Evolutionary conservation across 257 asterid species (phyloP).

Genomic region (Lithospermum erythrorhizon): DNA sequence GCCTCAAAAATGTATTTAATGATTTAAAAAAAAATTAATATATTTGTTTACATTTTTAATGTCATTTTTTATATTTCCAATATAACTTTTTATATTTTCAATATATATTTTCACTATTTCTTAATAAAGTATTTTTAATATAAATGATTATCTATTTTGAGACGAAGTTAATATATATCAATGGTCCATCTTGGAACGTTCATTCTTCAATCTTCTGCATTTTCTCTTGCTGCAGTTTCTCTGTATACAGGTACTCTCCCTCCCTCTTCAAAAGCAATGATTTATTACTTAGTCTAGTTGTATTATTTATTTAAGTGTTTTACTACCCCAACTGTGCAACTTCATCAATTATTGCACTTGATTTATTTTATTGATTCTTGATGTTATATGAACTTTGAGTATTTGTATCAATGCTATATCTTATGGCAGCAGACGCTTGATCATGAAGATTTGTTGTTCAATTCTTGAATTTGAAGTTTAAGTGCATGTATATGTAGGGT

Average conservation of each 20-base stretch:
- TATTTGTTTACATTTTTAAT: too few species aligned
- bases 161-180: not conserved
- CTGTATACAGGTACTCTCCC: not conserved
- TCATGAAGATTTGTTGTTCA: not conserved
- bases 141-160: too few species aligned
- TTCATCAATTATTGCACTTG: constrained; percentile 4
- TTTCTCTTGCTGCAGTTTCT: constrained; percentile 2
- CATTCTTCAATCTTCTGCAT: constrained; percentile 1
- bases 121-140: too few species aligned
- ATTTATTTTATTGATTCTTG: too few species aligned
- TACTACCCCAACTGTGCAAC: too few species aligned
- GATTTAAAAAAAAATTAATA: too few species aligned
- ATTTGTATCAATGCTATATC: not conserved
- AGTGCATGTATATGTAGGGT: constrained; percentile 9
- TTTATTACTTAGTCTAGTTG: not conserved
- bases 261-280: not conserved
- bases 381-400: too few species aligned
- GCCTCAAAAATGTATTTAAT: too few species aligned
- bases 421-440: not conserved
- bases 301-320: too few species aligned
- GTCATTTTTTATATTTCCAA: too few species aligned
- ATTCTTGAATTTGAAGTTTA: not conserved
- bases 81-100: too few species aligned
- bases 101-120: too few species aligned
- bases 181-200: not conserved